Percentiles rank a stretch among this genome's conserved stretches.
These are phyloP conservation scores for Colletotrichum trifolii DNA, from an alignment of 2,329 filamentous ascomycete genomes.

Conservation along the genomic window DNA sequence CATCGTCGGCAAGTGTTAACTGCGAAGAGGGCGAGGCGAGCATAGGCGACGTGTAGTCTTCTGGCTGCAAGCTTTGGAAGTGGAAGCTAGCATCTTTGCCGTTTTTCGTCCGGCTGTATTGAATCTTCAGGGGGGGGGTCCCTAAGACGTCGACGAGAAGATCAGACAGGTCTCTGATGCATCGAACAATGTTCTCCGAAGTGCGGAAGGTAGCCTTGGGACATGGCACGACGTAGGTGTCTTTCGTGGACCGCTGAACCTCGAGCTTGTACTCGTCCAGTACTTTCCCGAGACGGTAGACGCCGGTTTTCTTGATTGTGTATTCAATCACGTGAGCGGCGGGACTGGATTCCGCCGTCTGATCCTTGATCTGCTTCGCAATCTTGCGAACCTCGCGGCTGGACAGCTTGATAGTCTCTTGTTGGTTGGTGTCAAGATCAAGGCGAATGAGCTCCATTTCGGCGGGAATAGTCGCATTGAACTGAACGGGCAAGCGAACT, in stretches of 20 bases:
- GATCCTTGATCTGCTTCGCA: constrained; percentile 73
- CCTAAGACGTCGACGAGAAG: constrained; percentile 85
- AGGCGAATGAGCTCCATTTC: constrained; percentile 89
- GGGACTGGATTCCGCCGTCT: constrained; percentile 70
- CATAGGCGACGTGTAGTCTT: constrained; percentile 83
- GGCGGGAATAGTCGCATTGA: constrained; percentile 92
- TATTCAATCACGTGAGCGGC: constrained; percentile 77
- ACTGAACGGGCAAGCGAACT: constrained; percentile 82
- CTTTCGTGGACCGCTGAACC: constrained; percentile 79
- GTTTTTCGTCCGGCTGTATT: constrained; percentile 90
- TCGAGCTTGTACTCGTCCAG: constrained; percentile 95
- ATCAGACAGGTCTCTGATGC: constrained; percentile 88
- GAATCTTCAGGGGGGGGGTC: constrained; percentile 90
- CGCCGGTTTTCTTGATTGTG: constrained; percentile 83
- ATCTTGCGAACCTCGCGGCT: constrained; percentile 80
- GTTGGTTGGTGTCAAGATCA: constrained; percentile 82
- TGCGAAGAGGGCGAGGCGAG: constrained; percentile 69
- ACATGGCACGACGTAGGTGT: constrained; percentile 87
- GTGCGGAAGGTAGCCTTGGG: constrained; percentile 80
- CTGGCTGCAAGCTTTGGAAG: constrained; percentile 93
- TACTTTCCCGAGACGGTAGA: constrained; percentile 87
- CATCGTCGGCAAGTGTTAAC: constrained; percentile 66
- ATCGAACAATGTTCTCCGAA: constrained; percentile 73
- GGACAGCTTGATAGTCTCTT: constrained; percentile 82
- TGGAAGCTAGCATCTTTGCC: constrained; percentile 85